Evolutionary conservation across 2,329 filamentous ascomycete species (phyloP).

Genomic region (Ascochyta viciae-villosae): DNA sequence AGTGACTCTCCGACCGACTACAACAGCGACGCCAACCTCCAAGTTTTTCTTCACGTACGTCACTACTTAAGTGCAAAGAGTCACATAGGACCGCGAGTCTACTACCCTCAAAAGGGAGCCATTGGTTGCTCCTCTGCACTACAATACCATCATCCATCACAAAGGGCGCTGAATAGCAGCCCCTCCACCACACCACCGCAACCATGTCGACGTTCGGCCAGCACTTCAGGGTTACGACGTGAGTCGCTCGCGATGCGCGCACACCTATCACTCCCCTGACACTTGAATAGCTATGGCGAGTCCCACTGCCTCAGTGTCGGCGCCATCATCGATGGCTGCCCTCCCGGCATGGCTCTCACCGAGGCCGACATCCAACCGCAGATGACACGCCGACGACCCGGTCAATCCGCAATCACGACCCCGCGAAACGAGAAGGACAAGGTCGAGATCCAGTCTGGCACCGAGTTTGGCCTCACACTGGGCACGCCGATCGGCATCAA

Average conservation of each 20-base stretch:
- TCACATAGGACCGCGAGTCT: neutral
- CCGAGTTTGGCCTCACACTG: constrained; percentile 86
- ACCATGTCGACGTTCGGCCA: constrained; percentile 78
- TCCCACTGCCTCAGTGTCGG: constrained; percentile 93
- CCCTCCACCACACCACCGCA: constrained; percentile 13
- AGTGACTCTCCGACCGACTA: constrained; percentile 28
- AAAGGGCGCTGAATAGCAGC: constrained; percentile 11
- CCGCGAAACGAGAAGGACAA: constrained; percentile 91
- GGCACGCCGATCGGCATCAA: constrained; percentile 89
- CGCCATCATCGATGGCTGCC: constrained; percentile 92
- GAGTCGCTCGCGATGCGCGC: constrained; percentile 46
- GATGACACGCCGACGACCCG: constrained; percentile 87
- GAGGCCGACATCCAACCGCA: constrained; percentile 93
- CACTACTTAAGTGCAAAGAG: constrained; percentile 1
- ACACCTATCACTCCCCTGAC: constrained; percentile 19
- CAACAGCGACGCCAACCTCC: constrained; percentile 18
- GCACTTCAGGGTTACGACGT: constrained; percentile 84
- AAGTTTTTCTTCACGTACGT: constrained; percentile 9
- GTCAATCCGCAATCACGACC: constrained; percentile 88
- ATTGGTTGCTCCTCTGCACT: constrained; percentile 4
- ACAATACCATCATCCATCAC: constrained; percentile 1
- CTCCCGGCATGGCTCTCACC: constrained; percentile 83
- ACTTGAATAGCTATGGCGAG: constrained; percentile 70
- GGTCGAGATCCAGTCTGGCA: constrained; percentile 91
- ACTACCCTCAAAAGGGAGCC: neutral